Conservation (phyloP, 371 early-diverging fungal genomes). For the Actinomortierella wolfii region DNA sequence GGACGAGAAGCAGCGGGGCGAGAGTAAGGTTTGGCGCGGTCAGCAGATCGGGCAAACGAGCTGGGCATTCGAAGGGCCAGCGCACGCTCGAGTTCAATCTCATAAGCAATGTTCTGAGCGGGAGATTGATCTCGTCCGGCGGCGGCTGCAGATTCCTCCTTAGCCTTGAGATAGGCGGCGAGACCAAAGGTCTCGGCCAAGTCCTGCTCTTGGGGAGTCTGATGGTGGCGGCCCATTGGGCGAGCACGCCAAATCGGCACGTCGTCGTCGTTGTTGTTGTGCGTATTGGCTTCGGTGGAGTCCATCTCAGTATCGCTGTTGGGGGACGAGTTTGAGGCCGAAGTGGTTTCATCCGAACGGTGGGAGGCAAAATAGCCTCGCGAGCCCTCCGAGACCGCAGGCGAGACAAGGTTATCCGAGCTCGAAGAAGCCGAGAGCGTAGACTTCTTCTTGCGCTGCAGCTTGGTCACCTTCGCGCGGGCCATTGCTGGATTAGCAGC, state of each 20-base stretch:
- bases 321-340: neutral
- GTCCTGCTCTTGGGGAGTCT: conserved; percentile 38
- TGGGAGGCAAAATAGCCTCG: no score
- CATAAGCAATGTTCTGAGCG: conserved; percentile 28
- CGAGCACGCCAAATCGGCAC: conserved; percentile 28
- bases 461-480: conserved; percentile 26
- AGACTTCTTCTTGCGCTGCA: conserved; percentile 15
- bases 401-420: conserved; percentile 4
- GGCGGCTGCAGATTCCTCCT: conserved; percentile 31
- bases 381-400: neutral
- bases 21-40: conserved; percentile 23
- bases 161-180: conserved; percentile 39
- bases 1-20: conserved; percentile 17
- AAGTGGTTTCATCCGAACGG: no score
- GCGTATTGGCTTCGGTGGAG: neutral
- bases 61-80: conserved; percentile 38
- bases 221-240: conserved; percentile 28
- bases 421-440: conserved; percentile 3
- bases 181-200: conserved; percentile 43
- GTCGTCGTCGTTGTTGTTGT: neutral
- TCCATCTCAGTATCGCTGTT: conserved; percentile 1
- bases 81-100: conserved; percentile 38
- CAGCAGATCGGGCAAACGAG: conserved; percentile 20
- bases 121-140: no score
- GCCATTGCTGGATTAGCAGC: conserved; percentile 13